phyloP scores from a whole-genome alignment of 805 yeast genomes.

The Candida incommunis region DNA sequence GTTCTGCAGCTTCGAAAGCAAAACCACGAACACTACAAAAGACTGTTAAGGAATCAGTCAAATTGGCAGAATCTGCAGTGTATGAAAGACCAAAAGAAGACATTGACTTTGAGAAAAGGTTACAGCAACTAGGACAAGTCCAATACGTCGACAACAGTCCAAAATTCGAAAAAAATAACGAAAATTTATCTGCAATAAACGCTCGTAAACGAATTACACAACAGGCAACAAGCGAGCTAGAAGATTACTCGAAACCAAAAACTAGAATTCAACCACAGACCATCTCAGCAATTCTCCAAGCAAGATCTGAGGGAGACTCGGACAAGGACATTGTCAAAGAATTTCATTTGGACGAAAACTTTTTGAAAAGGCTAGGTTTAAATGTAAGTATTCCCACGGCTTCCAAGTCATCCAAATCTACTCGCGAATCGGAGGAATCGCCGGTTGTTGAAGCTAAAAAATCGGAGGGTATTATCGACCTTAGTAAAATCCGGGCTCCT shows the following conservation, averaged over 20 bases:
- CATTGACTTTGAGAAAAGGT: conserved; percentile 9
- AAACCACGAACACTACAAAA: neutral
- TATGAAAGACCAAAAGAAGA: neutral
- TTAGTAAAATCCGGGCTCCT: neutral
- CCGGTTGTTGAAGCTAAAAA: neutral
- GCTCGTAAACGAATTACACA: conserved; percentile 7
- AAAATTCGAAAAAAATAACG: neutral
- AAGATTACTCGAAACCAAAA: conserved; percentile 3
- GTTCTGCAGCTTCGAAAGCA: conserved; percentile 5
- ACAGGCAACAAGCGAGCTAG: conserved; percentile 4
- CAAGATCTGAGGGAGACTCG: conserved; percentile 12
- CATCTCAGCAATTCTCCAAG: conserved; percentile 11
- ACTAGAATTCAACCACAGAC: conserved; percentile 12
- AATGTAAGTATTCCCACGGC: neutral
- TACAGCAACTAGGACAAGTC: conserved; percentile 13
- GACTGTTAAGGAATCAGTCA: neutral
- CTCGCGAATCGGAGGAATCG: neutral
- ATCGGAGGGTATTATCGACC: neutral
- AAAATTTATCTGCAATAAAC: conserved; percentile 9
- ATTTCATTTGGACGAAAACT: conserved; percentile 9
- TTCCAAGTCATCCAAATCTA: neutral
- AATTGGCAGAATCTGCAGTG: neutral
- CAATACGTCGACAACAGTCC: conserved; percentile 5
- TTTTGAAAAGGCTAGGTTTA: conserved; percentile 8
- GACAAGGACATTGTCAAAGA: conserved; percentile 7